phyloP scores from a whole-genome alignment of 2,329 filamentous ascomycete genomes.

The Diaporthe vaccinii region DNA sequence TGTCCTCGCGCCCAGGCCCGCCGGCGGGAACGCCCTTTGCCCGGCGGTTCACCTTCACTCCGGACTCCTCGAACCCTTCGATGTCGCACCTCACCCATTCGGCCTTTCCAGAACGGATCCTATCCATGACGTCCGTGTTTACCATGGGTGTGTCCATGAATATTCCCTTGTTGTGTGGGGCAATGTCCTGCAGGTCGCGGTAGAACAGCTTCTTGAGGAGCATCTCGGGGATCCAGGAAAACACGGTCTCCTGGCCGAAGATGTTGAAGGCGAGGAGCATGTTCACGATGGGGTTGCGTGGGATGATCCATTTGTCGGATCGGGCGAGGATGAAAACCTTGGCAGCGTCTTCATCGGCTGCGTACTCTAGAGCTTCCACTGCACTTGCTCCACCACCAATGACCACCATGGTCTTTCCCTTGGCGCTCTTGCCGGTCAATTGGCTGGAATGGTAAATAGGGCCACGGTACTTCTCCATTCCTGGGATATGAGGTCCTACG shows the following conservation, averaged over 20 bases:
- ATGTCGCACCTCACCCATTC: conserved; percentile 89
- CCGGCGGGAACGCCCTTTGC: conserved; percentile 79
- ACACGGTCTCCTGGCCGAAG: conserved; percentile 80
- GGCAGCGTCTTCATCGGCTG: conserved; percentile 73
- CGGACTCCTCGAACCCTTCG: conserved; percentile 71
- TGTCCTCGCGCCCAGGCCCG: conserved; percentile 77
- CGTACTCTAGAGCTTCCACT: conserved; percentile 86
- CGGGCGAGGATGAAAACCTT: conserved; percentile 81
- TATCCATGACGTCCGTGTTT: conserved; percentile 83
- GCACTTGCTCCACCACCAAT: conserved; percentile 86
- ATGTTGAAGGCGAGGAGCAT: conserved; percentile 82
- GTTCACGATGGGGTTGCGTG: conserved; percentile 82
- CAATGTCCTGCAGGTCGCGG: conserved; percentile 80
- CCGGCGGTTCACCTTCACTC: conserved; percentile 79
- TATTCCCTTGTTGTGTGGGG: conserved; percentile 78
- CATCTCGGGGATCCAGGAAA: conserved; percentile 84
- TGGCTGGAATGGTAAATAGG: conserved; percentile 81
- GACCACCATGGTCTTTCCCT: conserved; percentile 81
- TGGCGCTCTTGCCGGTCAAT: conserved; percentile 78
- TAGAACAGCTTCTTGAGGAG: conserved; percentile 86
- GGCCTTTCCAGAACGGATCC: conserved; percentile 78
- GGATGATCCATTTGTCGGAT: conserved; percentile 90
- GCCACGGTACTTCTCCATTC: conserved; percentile 80
- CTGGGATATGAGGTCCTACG: conserved; percentile 73
- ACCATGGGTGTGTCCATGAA: conserved; percentile 91